Percentiles rank a stretch among this genome's conserved stretches.
These are phyloP conservation scores for Retiboletus fuscus DNA, from an alignment of 1,284 basidiomycete species.

Conservation along the genomic window DNA sequence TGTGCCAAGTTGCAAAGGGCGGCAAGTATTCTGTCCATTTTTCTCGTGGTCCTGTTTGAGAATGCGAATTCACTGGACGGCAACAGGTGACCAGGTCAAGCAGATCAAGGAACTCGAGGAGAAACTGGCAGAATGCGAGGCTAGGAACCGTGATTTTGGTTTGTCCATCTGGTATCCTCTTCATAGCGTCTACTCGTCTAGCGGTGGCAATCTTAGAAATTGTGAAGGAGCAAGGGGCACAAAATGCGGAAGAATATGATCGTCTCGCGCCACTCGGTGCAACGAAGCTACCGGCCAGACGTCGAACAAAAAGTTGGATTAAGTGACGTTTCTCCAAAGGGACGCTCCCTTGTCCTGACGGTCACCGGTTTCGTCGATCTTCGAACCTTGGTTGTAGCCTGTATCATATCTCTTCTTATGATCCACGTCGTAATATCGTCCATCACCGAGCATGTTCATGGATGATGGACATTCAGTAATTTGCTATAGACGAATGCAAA, in stretches of 20 bases:
- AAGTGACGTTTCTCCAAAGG: slow-evolving; percentile 4
- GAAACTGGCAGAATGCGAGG: slow-evolving; percentile 59
- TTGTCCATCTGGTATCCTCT: slow-evolving; percentile 40
- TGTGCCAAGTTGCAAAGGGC: slow-evolving; percentile 85
- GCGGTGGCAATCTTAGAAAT: slow-evolving; percentile 60
- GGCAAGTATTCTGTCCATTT: slow-evolving; percentile 51
- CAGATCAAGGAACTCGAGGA: too few species aligned
- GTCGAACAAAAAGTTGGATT: too few species aligned
- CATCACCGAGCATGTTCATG: too few species aligned
- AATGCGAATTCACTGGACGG: slow-evolving; percentile 48
- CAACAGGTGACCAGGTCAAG: slow-evolving; percentile 65
- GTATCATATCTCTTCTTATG: too few species aligned
- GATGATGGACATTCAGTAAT: too few species aligned
- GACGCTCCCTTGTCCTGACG: too few species aligned
- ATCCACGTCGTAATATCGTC: too few species aligned
- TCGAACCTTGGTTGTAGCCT: too few species aligned
- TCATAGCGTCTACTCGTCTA: background rate
- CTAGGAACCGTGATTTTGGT: slow-evolving; percentile 79
- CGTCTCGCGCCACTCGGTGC: slow-evolving; percentile 80
- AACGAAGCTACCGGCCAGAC: slow-evolving; percentile 78
- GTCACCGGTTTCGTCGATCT: too few species aligned
- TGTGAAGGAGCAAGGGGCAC: slow-evolving; percentile 84
- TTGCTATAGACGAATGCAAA: too few species aligned
- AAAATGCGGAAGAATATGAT: slow-evolving; percentile 85
- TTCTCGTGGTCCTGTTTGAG: background rate